phyloP scores from a whole-genome alignment of 192 early-diverging fungal species.

The Rhizophagus clarus region DNA sequence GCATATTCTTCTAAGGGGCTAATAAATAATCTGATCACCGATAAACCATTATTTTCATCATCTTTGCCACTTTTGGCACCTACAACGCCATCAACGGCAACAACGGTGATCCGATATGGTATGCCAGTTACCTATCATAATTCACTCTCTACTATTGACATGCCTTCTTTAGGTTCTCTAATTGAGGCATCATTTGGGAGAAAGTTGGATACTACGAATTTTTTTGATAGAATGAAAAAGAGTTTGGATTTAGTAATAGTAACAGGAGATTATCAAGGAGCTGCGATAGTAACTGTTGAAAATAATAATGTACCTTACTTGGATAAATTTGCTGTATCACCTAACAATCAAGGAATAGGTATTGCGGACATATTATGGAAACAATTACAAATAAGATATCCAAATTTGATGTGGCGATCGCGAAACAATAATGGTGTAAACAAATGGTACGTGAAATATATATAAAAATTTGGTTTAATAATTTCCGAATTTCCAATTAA shows the following conservation, averaged over 20 bases:
- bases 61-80: slow-evolving; percentile 41
- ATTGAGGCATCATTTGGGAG: slow-evolving; percentile 80
- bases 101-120: slow-evolving; percentile 82
- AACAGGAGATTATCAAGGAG: slow-evolving; percentile 92
- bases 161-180: slow-evolving; percentile 53
- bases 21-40: slow-evolving; percentile 76
- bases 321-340: slow-evolving; percentile 92
- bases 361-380: slow-evolving; percentile 96
- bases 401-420: slow-evolving; percentile 81
- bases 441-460: slow-evolving; percentile 70
- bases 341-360: slow-evolving; percentile 86
- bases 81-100: slow-evolving; percentile 37
- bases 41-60: slow-evolving; percentile 72
- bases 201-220: slow-evolving; percentile 56
- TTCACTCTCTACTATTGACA: slow-evolving; percentile 57
- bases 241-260: slow-evolving; percentile 68
- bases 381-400: slow-evolving; percentile 67
- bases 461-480: background rate
- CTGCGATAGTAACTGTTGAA: slow-evolving; percentile 82
- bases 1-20: slow-evolving; percentile 50
- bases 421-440: slow-evolving; percentile 88
- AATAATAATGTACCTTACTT: slow-evolving; percentile 58
- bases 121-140: slow-evolving; percentile 62
- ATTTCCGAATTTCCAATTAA: background rate
- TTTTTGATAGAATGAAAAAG: slow-evolving; percentile 56